Evolutionary conservation across 2,329 filamentous ascomycete species (phyloP), one percentile per base, ranked within the genome.

Genomic region (Talaromyces funiculosus): DNA sequence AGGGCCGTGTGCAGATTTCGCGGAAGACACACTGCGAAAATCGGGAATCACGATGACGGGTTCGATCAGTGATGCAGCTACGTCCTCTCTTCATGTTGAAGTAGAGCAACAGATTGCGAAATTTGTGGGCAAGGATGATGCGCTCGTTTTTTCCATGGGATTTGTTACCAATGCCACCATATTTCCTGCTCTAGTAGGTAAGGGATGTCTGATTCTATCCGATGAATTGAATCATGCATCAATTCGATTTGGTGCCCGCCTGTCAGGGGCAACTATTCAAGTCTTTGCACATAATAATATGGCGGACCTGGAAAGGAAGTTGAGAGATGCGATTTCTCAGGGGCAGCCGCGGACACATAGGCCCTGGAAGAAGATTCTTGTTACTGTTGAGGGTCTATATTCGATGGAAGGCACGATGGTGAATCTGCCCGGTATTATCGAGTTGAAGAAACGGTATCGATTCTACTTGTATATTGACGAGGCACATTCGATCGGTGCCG

Each of bases 341-440:
- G 93, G 93, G 40, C 93, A 97, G 74, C 92, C 92, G 54, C 89
- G 93, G 66, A 97, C 92, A 10, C 93, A 97, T 76, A 88, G 93
- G 37, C 93, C 93, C 1, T 97, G 93, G 93, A 96, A 95, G 82
- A 97, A 97, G 85, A 97, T 97, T 64, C 77, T 97, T 38, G 90
- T 97, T 45, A 91, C 92, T 33, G 90, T 97, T 45, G 93, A 97
- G 75, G 93, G 93, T 65, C 82, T 97, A 35, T 97, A 97, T 81
- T 97, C 92, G 0, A 97, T 97, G 93, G 93, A 97, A 78, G 93
- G 93, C 54, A 96, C 92, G 69, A 94, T 97, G 90, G 92, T 90
- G 76, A 92, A 97, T 73, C 83, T 97, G 14, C 93, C 92, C 0
- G 89, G 90, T 59, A 81, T 97, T 53, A 77, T 97, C 56, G 84